Conservation (phyloP, 2,329 filamentous ascomycete genomes). For the Verticillium nubilum region DNA sequence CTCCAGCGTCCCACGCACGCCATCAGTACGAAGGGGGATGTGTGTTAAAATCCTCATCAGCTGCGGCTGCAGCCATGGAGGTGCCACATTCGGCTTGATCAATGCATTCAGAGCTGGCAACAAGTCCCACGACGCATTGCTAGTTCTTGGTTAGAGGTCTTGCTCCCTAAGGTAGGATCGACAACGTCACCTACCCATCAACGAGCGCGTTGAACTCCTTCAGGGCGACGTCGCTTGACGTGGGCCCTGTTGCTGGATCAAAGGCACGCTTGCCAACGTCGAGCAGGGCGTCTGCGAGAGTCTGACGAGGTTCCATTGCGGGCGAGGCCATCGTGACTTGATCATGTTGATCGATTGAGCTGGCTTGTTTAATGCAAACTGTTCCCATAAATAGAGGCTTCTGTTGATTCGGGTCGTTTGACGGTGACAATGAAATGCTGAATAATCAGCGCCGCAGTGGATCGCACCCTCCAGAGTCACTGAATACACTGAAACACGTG, state of each 20-base stretch:
- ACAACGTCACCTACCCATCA: constrained; percentile 32
- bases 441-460: too few species aligned
- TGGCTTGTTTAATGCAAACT: background rate
- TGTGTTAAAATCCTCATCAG: constrained; percentile 53
- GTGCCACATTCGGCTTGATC: constrained; percentile 54
- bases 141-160: background rate
- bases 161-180: background rate
- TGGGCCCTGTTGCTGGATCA: constrained; percentile 31
- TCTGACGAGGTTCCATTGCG: constrained; percentile 3
- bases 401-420: too few species aligned
- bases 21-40: constrained; percentile 56
- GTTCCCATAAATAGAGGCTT: too few species aligned
- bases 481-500: too few species aligned
- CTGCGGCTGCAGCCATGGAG: constrained; percentile 53
- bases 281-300: constrained; percentile 25
- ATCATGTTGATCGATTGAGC: background rate
- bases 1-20: constrained; percentile 63
- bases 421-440: too few species aligned
- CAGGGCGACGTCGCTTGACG: constrained; percentile 25
- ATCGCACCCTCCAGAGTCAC: too few species aligned
- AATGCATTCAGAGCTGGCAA: constrained; percentile 58
- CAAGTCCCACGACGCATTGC: constrained; percentile 40
- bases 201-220: constrained; percentile 41
- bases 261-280: constrained; percentile 43
- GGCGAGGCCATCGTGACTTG: constrained; percentile 7